These are phyloP conservation scores for Stropharia rugosoannulata DNA, from an alignment of 768 basidiomycete genomes.

Conservation along the genomic window DNA sequence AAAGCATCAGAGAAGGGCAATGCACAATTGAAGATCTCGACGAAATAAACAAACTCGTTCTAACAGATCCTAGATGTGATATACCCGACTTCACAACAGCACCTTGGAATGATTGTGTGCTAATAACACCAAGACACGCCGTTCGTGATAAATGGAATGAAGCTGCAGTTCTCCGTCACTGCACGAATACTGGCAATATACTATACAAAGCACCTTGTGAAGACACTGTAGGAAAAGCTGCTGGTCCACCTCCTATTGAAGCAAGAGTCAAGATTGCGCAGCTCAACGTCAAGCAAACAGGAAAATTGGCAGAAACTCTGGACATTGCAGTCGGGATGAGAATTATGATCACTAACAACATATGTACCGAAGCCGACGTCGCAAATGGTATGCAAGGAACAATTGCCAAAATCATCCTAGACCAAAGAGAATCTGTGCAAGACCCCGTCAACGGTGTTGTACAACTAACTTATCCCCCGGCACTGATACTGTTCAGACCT, in stretches of 20 bases:
- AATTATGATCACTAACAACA: constrained; percentile 35
- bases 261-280: neutral
- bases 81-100: constrained; percentile 22
- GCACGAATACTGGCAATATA: constrained; percentile 2
- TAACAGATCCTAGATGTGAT: constrained; percentile 14
- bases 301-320: constrained; percentile 19
- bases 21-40: constrained; percentile 25
- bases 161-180: constrained; percentile 19
- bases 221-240: constrained; percentile 14
- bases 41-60: constrained; percentile 19
- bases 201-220: constrained; percentile 27
- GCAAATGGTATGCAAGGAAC: no score
- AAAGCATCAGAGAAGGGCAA: constrained; percentile 21
- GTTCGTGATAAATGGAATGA: constrained; percentile 37
- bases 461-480: no score
- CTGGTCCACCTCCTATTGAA: neutral
- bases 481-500: no score
- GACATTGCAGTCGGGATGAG: constrained; percentile 33
- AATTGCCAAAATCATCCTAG: no score
- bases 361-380: constrained; percentile 34
- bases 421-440: no score
- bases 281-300: constrained; percentile 10
- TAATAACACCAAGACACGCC: constrained; percentile 37
- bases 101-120: constrained; percentile 31
- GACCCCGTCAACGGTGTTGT: no score